Base-by-base conservation (phyloP, 208 protist genomes). In the Leishmania gerbilli region DNA sequence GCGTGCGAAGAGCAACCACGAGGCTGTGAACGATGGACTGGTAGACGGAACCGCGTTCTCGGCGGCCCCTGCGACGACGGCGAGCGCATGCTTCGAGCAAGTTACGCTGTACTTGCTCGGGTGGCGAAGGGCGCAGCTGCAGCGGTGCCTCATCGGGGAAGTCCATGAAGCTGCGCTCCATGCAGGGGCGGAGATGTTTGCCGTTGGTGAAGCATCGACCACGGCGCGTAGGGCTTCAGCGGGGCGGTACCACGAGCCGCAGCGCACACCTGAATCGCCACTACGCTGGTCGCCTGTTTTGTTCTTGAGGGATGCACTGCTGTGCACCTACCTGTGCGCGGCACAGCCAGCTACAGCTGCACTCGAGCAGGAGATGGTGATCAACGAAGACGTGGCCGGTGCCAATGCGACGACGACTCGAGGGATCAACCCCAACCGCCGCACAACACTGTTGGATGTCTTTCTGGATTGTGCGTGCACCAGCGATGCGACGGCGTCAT, bases 261-360 rank as follows among this genome's bases (percentile, higher is more conserved):
- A 27, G 6, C 47, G 17, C 53, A 24, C 65, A 4, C 19, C 58
- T 55, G 42, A 62, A 24, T 49, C 72, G 17, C 40, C 72, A 37
- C 19, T 45, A 53, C 74, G 81, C 64, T 87, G 86, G 84, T 80
- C 86, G 45, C 76, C 86, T n/a, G 76, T 89, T 24, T 62, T 78
- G 53, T 62, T 89, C 9, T 72, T 89, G 42, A 81, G 72, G 21
- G 86, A 89, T 51, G 31, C 69, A 55, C 79, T 83, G 24, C 53
- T 77, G 49, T 74, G 71, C 4, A 71, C 71, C 47, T 74, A 78
- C 51, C 27, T 83, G 11, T 15, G 45, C 34, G 24, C 47, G n/a
- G 27, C 27, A 31, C 37, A 49, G 51, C 24, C 6, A 15, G 62
- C 5, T 15, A 21, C 6, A 1, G 69, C 6, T 42, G 24, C 47